Evolutionary conservation across 257 asterid genomes (phyloP).

Genomic region (Capsicum pubescens): DNA sequence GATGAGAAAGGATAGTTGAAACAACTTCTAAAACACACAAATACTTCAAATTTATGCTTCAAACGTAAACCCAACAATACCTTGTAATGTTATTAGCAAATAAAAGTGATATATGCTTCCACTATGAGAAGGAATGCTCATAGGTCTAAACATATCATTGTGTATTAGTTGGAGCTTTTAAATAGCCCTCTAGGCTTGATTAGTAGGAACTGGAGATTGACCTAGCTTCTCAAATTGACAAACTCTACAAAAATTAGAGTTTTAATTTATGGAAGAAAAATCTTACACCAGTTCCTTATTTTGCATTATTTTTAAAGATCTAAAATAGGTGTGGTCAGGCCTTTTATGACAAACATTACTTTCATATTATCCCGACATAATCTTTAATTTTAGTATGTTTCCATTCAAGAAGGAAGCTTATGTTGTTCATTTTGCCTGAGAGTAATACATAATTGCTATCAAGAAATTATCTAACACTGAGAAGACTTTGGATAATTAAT

Average conservation of each 20-base stretch:
- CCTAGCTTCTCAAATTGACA: too few species aligned
- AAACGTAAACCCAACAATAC: not conserved
- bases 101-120: not conserved
- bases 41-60: too few species aligned
- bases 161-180: not conserved
- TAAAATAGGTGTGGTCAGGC: not conserved
- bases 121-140: not conserved
- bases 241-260: too few species aligned
- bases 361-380: not conserved
- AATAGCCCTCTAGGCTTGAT: not conserved
- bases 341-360: not conserved
- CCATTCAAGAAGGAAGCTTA: not conserved
- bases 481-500: not conserved
- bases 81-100: not conserved
- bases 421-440: not conserved
- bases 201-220: not conserved
- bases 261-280: too few species aligned
- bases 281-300: not conserved
- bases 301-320: not conserved
- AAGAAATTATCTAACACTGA: not conserved
- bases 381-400: not conserved
- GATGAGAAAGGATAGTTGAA: too few species aligned
- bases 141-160: not conserved
- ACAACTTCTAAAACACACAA: too few species aligned
- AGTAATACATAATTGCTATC: not conserved